Conservation (phyloP, 129 eudicot genomes). For the Chrysanthemum makinoi region DNA sequence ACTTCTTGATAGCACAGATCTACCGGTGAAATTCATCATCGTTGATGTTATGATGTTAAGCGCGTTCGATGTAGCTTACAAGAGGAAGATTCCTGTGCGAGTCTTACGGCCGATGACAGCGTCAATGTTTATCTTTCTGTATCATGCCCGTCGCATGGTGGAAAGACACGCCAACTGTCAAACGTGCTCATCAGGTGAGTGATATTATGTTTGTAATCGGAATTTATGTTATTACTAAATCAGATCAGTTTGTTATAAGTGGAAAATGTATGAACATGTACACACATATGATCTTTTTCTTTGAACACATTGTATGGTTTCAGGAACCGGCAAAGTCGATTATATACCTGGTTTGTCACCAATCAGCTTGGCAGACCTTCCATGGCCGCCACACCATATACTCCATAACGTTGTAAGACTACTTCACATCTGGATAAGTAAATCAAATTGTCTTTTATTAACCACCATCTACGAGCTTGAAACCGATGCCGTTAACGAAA, state of each 20-base stretch:
- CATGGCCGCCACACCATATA: constrained; percentile 21
- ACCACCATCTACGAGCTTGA: constrained; percentile 54
- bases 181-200: constrained; percentile 37
- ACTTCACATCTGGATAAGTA: constrained; percentile 11
- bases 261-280: no score
- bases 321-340: constrained; percentile 43
- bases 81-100: constrained; percentile 71
- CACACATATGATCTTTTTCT: not conserved
- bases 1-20: constrained; percentile 40
- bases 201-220: not conserved
- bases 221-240: no score
- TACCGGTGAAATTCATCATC: constrained; percentile 39
- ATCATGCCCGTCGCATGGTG: constrained; percentile 10
- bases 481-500: constrained; percentile 21
- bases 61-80: constrained; percentile 38
- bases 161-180: constrained; percentile 31
- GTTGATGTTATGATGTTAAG: constrained; percentile 40
- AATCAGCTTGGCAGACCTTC: constrained; percentile 43
- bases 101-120: constrained; percentile 53
- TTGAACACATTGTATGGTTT: not conserved
- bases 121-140: constrained; percentile 33
- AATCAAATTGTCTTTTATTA: constrained; percentile 44
- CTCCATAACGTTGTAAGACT: not conserved
- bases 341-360: constrained; percentile 70
- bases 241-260: no score